These are phyloP conservation scores for Boletus edulis DNA, from an alignment of 768 basidiomycete species.

Conservation along the genomic window DNA sequence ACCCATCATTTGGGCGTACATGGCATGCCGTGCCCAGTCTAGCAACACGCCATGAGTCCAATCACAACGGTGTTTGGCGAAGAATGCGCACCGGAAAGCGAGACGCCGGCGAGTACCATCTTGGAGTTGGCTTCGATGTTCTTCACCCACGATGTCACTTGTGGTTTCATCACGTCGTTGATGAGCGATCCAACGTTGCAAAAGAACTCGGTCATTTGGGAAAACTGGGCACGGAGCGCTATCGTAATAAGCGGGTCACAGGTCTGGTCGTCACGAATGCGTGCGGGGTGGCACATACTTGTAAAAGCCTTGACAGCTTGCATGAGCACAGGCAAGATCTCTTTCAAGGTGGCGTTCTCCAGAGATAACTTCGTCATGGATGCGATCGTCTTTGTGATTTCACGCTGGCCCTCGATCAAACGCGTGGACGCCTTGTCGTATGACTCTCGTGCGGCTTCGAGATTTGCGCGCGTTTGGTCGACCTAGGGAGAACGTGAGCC, in stretches of 20 bases:
- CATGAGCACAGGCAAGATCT: conserved; percentile 17
- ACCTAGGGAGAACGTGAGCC: conserved; percentile 1
- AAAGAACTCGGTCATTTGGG: conserved; percentile 18
- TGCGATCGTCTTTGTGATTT: conserved; percentile 17
- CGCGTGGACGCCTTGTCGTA: conserved; percentile 12
- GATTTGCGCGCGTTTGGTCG: conserved; percentile 20
- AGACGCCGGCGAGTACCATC: conserved; percentile 19
- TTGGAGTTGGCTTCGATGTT: conserved; percentile 12
- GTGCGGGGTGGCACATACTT: neutral
- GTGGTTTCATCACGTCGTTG: conserved; percentile 20
- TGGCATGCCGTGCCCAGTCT: conserved; percentile 16
- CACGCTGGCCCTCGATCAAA: conserved; percentile 18
- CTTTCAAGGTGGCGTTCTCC: conserved; percentile 18
- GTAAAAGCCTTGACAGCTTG: conserved; percentile 18
- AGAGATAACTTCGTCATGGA: conserved; percentile 19
- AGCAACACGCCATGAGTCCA: neutral
- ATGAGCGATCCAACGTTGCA: conserved; percentile 17
- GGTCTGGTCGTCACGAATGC: neutral
- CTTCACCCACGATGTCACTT: conserved; percentile 15
- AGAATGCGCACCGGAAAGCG: conserved; percentile 4
- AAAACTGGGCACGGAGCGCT: conserved; percentile 19
- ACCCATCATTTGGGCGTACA: conserved; percentile 23
- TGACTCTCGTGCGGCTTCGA: conserved; percentile 16
- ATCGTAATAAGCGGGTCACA: neutral
- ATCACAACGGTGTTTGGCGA: too few species aligned